A percentile compares a stretch with the other conserved stretches of the same genome.
Conservation (phyloP, 2,329 filamentous ascomycete genomes). For the Exophiala sp. region DNA sequence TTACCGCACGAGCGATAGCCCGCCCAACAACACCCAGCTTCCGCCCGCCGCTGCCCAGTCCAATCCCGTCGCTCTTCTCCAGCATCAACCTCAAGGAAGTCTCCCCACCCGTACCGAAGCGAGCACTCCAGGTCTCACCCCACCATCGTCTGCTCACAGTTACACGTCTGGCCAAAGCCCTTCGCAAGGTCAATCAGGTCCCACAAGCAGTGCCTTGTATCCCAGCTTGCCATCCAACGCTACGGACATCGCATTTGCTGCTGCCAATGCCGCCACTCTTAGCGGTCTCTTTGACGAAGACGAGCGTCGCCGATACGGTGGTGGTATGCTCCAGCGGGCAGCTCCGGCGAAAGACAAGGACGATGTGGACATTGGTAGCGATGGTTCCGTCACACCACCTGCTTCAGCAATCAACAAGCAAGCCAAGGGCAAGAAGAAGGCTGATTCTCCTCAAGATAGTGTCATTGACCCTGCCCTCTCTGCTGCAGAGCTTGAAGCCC, state of each 20-base stretch:
- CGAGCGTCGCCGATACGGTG: constrained; percentile 59
- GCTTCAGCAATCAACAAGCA: constrained; percentile 23
- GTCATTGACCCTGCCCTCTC: constrained; percentile 28
- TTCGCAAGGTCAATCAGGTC: constrained; percentile 34
- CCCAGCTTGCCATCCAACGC: constrained; percentile 59
- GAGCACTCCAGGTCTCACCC: constrained; percentile 60
- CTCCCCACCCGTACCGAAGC: constrained; percentile 40
- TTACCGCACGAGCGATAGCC: constrained; percentile 55
- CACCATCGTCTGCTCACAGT: constrained; percentile 59
- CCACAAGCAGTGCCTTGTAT: constrained; percentile 52
- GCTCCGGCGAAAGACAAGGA: constrained; percentile 41
- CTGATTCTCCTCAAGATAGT: constrained; percentile 19
- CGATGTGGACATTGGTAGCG: constrained; percentile 36
- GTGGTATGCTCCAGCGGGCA: constrained; percentile 57
- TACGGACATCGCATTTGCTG: constrained; percentile 52
- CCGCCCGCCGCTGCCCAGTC: constrained; percentile 40
- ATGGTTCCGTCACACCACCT: constrained; percentile 28
- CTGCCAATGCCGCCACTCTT: constrained; percentile 60
- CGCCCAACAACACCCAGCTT: constrained; percentile 46
- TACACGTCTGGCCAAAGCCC: constrained; percentile 62
- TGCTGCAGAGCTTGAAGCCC: constrained; percentile 22
- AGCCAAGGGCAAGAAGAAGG: constrained; percentile 22
- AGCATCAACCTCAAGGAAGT: constrained; percentile 26
- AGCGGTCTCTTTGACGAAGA: constrained; percentile 59
- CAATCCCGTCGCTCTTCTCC: constrained; percentile 26